Base-by-base conservation (phyloP, 2,329 filamentous ascomycete species). In the Tolypocladium amazonense region DNA sequence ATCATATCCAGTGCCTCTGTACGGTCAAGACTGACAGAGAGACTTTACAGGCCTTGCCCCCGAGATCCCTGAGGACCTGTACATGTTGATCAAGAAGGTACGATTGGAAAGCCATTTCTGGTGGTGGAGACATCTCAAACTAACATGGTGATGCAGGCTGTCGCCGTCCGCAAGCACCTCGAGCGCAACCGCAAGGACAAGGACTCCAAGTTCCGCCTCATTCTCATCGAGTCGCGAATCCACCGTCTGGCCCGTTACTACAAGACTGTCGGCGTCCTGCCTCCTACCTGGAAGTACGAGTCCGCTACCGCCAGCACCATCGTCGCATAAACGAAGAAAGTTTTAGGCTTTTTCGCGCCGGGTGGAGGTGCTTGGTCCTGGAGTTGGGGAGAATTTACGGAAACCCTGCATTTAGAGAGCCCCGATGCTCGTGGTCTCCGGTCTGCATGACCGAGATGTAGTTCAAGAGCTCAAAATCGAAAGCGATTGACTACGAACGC, bases 11-110 rank as follows among this genome's bases (percentile, higher is more conserved):
- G 79, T 86, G 90, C 90, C 90, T 91, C 89, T 92, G 88, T 82
- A 86, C 89, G 90, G 90, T 93, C 82, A 79, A 81, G 86, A 87
- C 90, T 94, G 90, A 94, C 90, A 87, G 89, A 92, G 92, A 85
- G 92, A 95, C 88, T 82, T 76, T 68, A 75, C 83, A 99, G 94
- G 94, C 84, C 92, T 99, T 77, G 93, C 94, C 72, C 94, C 95
- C 78, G 92, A 97, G 79, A 88, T 99, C 73, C 94, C 95, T 76
- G 94, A 99, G 88, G 94, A 99, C 81, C 89, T 97, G 71, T 99
- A 97, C 89, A 96, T 96, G 90, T 85, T 97, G 79, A 97, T 97
- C 90, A 97, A 97, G 90, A 99, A 99, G 92, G 93, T 95, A 77
- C 63, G 72, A 59, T 38, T 58, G 45, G 23, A 35, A 33, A 37